Evolutionary conservation across 805 yeast genomes (phyloP).

Genomic region (Candida suzukii): DNA sequence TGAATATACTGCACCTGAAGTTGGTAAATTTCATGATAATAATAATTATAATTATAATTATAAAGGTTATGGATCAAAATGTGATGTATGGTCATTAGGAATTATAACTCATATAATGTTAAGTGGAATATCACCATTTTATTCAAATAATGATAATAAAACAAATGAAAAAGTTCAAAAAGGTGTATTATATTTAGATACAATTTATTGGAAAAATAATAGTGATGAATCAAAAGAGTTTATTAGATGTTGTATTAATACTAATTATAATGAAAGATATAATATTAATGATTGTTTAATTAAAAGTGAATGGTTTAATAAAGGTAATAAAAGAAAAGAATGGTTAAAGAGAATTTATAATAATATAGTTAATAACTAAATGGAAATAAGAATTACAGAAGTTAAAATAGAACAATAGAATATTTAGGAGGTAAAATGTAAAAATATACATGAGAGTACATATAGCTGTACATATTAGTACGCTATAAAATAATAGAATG

Average conservation of each 20-base stretch:
- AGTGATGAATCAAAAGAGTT: constrained; percentile 38
- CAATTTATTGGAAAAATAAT: constrained; percentile 35
- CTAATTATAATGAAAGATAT: constrained; percentile 30
- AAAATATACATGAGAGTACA: too few relatives aligned
- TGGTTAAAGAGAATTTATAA: constrained; percentile 31
- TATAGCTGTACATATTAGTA: too few relatives aligned
- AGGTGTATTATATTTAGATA: constrained; percentile 33
- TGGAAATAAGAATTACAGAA: neutral
- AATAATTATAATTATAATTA: neutral
- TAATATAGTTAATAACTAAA: constrained; percentile 7
- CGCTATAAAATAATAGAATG: too few relatives aligned
- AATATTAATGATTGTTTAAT: constrained; percentile 32
- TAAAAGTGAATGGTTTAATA: constrained; percentile 39
- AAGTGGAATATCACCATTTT: constrained; percentile 62
- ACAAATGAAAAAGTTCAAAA: constrained; percentile 34
- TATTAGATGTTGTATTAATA: constrained; percentile 32
- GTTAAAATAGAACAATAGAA: too few relatives aligned
- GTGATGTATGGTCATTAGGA: constrained; percentile 70
- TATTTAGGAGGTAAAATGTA: too few relatives aligned
- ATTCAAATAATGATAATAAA: constrained; percentile 22
- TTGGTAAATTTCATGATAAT: constrained; percentile 30
- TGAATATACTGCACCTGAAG: constrained; percentile 70
- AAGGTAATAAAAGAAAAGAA: constrained; percentile 18
- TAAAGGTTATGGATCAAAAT: constrained; percentile 44
- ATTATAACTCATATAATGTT: constrained; percentile 51